A percentile compares a stretch with the other conserved stretches of the same genome.
Conservation (phyloP, 2,329 filamentous ascomycete species). For the Botryotinia globosa region DNA sequence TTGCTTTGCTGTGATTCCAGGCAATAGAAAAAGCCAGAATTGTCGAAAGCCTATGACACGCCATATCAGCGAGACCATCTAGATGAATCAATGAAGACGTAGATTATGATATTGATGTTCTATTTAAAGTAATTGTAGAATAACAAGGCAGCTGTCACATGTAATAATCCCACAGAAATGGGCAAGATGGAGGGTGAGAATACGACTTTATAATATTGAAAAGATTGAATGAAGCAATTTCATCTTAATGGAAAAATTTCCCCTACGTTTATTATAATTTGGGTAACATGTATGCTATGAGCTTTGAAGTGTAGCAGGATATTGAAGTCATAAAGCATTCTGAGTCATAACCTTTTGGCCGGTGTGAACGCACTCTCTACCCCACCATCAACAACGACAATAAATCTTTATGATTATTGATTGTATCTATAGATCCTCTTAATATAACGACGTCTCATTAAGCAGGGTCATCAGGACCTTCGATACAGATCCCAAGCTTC, state of each 20-base stretch:
- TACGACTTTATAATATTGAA: neutral
- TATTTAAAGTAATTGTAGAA: neutral
- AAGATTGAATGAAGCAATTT: neutral
- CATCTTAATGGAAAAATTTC: accelerated
- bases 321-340: neutral
- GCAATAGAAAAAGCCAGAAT: no score
- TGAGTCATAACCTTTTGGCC: neutral
- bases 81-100: no score
- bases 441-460: neutral
- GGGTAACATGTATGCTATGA: neutral
- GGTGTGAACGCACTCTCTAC: neutral
- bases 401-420: neutral
- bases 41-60: no score
- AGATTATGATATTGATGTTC: neutral
- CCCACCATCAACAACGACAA: neutral
- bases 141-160: neutral
- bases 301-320: neutral
- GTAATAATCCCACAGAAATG: no score
- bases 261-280: no score
- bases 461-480: neutral
- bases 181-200: neutral
- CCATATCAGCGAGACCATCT: no score
- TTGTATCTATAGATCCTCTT: neutral
- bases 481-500: no score
- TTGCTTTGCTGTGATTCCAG: no score